A percentile compares a stretch with the other conserved stretches of the same genome.
These are phyloP conservation scores for Eucalyptus curtisii DNA, from an alignment of 345 rosid species.

Conservation along the genomic window DNA sequence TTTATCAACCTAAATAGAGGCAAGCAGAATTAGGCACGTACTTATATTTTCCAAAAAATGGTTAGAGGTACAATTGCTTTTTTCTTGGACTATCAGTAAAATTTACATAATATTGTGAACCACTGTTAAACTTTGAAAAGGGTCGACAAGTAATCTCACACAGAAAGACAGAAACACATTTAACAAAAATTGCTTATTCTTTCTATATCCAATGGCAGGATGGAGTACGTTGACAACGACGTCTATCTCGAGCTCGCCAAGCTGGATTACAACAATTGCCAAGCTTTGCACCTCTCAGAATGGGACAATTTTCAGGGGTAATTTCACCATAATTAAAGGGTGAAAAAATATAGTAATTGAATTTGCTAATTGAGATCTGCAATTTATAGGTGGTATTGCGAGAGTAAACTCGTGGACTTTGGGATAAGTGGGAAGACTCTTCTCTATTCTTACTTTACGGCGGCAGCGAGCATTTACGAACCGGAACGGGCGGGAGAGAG, in stretches of 20 bases:
- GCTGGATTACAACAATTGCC: slow-evolving; percentile 77
- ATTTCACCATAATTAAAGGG: background rate
- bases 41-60: too few relatives aligned
- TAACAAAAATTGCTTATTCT: background rate
- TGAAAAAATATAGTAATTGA: too few relatives aligned
- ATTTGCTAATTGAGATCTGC: background rate
- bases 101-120: background rate
- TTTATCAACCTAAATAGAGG: too few relatives aligned
- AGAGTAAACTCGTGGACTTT: slow-evolving; percentile 23
- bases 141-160: background rate
- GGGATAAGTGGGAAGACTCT: slow-evolving; percentile 35
- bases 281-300: slow-evolving; percentile 58
- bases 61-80: too few relatives aligned
- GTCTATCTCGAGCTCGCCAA: slow-evolving; percentile 68
- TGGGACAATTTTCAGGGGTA: slow-evolving; percentile 71
- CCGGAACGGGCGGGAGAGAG: slow-evolving; percentile 65
- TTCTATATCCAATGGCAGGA: slow-evolving; percentile 24
- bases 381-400: slow-evolving; percentile 56
- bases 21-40: too few relatives aligned
- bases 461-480: slow-evolving; percentile 67
- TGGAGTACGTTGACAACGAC: slow-evolving; percentile 69
- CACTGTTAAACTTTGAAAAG: background rate
- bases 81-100: too few relatives aligned
- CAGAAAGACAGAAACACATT: too few relatives aligned
- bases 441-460: slow-evolving; percentile 43